These are phyloP conservation scores for Backusella circina DNA, from an alignment of 192 early-diverging fungal species.

Conservation along the genomic window DNA sequence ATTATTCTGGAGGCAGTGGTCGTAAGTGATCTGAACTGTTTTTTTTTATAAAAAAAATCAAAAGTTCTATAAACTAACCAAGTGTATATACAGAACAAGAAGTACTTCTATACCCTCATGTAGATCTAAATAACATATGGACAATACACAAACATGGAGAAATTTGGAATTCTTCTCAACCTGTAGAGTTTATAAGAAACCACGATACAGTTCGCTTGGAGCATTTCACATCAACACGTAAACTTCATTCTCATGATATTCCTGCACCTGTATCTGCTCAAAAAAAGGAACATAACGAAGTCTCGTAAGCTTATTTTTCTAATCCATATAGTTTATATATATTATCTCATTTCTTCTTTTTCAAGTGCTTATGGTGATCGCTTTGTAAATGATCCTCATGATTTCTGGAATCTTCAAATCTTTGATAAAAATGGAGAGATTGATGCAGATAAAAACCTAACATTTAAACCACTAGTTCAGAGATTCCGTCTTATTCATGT, in stretches of 20 bases:
- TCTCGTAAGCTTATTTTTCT: constrained; percentile 35
- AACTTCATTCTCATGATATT: constrained; percentile 68
- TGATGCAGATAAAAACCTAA: constrained; percentile 44
- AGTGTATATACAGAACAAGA: constrained; percentile 53
- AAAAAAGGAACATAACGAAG: constrained; percentile 66
- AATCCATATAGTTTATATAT: neutral
- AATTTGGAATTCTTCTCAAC: constrained; percentile 14
- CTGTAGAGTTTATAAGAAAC: constrained; percentile 58
- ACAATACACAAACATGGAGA: constrained; percentile 30
- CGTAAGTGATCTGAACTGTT: constrained; percentile 37
- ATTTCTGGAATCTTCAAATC: constrained; percentile 79
- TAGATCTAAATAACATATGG: constrained; percentile 92
- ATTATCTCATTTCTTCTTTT: neutral
- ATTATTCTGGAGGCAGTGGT: constrained; percentile 70
- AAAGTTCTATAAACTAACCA: neutral
- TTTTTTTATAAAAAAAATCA: neutral
- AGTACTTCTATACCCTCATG: constrained; percentile 71
- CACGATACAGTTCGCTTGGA: constrained; percentile 75
- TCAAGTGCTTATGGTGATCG: constrained; percentile 65
- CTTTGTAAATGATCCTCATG: constrained; percentile 79
- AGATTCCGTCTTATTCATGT: constrained; percentile 78
- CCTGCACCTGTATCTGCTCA: constrained; percentile 59
- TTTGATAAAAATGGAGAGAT: constrained; percentile 41
- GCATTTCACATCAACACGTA: constrained; percentile 55
- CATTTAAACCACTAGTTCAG: constrained; percentile 55